These are phyloP conservation scores for Coniochaeta sp. DNA, from an alignment of 2,329 filamentous ascomycete genomes.

Conservation along the genomic window DNA sequence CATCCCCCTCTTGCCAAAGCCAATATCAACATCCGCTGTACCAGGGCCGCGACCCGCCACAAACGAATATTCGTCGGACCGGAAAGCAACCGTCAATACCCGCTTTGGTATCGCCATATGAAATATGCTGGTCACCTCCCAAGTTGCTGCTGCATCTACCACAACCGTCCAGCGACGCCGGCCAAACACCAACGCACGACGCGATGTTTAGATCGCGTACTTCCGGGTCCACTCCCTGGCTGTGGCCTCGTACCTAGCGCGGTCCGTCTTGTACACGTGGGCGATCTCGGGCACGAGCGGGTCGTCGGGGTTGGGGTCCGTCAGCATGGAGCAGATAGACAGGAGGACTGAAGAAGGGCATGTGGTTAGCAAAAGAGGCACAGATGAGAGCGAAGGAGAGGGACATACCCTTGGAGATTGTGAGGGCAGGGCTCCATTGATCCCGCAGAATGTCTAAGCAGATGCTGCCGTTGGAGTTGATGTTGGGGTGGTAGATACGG, in stretches of 20 bases:
- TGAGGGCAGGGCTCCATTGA: conserved; percentile 97
- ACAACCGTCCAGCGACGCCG: neutral
- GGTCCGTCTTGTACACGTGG: conserved; percentile 99
- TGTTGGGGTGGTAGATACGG: conserved; percentile 99
- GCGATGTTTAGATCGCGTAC: conserved; percentile 74
- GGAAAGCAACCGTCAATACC: neutral
- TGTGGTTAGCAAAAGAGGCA: neutral
- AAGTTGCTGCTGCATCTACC: neutral
- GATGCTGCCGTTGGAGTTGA: conserved; percentile 99
- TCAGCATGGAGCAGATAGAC: conserved; percentile 99
- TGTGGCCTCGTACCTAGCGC: conserved; percentile 89
- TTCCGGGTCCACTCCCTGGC: conserved; percentile 98
- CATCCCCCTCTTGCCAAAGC: neutral
- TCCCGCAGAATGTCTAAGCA: conserved; percentile 97
- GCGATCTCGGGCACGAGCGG: conserved; percentile 98
- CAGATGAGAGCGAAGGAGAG: neutral
- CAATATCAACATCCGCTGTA: neutral
- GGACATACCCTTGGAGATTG: conserved; percentile 89
- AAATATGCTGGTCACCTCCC: neutral
- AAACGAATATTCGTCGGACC: too few relatives aligned
- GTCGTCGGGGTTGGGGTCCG: conserved; percentile 98
- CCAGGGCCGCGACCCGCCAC: too few relatives aligned
- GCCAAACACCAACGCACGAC: neutral
- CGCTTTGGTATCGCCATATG: neutral
- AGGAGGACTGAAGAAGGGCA: conserved; percentile 75